These are phyloP conservation scores for Cladosporium colombiae DNA, from an alignment of 2,329 filamentous ascomycete genomes.

Conservation along the genomic window DNA sequence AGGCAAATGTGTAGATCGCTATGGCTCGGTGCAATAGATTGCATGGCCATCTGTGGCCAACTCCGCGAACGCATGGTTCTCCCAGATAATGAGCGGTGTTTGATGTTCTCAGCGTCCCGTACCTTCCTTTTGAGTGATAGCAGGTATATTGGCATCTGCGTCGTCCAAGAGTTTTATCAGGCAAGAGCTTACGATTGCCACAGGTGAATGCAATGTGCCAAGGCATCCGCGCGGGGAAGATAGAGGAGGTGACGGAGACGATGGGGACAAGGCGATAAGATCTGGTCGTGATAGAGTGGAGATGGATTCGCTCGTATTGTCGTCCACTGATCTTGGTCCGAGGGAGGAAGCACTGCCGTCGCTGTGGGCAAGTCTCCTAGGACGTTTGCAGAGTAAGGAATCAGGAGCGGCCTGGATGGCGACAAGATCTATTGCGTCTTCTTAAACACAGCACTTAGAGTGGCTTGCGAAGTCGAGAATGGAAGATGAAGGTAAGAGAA, in stretches of 20 bases:
- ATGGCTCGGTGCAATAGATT: background rate
- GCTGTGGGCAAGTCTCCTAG: background rate
- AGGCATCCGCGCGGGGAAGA: background rate
- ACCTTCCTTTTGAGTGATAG: conserved; percentile 8
- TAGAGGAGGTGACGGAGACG: background rate
- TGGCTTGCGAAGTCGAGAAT: background rate
- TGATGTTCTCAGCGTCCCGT: background rate
- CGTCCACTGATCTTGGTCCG: background rate
- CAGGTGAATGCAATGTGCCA: background rate
- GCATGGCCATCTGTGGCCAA: background rate
- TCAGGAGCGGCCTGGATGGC: background rate
- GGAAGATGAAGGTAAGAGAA: background rate
- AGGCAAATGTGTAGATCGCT: background rate
- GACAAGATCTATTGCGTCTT: background rate
- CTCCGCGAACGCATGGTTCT: background rate
- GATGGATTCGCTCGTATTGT: background rate
- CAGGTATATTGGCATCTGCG: conserved; percentile 4
- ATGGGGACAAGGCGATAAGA: background rate
- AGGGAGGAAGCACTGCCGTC: background rate
- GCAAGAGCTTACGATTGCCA: background rate
- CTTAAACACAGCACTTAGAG: background rate
- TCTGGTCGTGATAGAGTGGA: background rate
- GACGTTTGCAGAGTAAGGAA: background rate
- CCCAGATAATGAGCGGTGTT: background rate
- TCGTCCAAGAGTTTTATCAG: background rate